These are phyloP conservation scores for Coniella vitis DNA, from an alignment of 2,329 filamentous ascomycete genomes.

Conservation along the genomic window DNA sequence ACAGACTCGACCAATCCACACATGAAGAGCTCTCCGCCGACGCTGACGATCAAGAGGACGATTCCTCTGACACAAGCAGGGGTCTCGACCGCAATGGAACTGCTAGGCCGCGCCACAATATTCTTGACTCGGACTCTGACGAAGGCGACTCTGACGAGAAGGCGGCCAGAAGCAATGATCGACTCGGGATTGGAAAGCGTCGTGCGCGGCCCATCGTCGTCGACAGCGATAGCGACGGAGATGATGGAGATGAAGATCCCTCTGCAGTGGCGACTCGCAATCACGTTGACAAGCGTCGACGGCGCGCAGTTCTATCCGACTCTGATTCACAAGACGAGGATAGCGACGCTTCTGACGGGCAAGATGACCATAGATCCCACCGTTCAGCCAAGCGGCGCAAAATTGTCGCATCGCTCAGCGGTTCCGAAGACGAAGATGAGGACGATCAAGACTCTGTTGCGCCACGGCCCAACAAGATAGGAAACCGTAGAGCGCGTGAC, in stretches of 20 bases:
- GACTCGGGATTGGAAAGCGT: neutral
- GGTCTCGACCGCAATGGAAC: neutral
- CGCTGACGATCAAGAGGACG: neutral
- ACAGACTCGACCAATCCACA: neutral
- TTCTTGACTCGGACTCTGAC: slow-evolving; percentile 1
- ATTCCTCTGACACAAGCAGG: neutral
- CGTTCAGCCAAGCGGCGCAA: neutral
- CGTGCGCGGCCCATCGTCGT: neutral
- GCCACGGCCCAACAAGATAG: no score
- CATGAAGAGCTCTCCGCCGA: neutral
- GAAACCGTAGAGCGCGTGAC: no score
- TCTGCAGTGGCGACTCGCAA: neutral
- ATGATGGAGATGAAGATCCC: neutral
- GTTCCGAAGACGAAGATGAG: slow-evolving; percentile 7
- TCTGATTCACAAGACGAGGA: slow-evolving; percentile 8
- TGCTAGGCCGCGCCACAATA: neutral
- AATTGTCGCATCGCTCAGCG: neutral
- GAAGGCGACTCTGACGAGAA: slow-evolving; percentile 4
- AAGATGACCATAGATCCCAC: neutral
- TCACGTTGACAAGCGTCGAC: neutral
- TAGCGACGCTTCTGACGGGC: neutral
- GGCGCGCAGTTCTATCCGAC: neutral
- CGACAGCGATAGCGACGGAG: neutral
- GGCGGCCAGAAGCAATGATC: neutral
- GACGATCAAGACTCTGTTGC: neutral